phyloP scores from a whole-genome alignment of 495 filamentous ascomycete species.

The Lasiosphaeris hirsuta region DNA sequence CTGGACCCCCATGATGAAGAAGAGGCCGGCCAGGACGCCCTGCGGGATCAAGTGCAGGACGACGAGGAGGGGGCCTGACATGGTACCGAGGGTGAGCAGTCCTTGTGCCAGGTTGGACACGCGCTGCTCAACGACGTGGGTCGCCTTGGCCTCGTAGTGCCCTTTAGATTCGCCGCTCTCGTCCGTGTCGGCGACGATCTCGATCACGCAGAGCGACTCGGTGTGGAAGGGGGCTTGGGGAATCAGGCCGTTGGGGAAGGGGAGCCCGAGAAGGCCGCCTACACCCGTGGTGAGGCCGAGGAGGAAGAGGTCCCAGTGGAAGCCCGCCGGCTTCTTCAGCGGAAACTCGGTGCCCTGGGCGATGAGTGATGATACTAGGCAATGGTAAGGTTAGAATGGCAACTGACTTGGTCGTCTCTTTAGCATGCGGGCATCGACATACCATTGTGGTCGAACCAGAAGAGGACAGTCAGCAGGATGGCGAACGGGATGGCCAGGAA shows the following conservation, averaged over 20 bases:
- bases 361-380: constrained; percentile 73
- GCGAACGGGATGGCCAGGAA: constrained; percentile 90
- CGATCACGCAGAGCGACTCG: constrained; percentile 71
- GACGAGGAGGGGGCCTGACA: constrained; percentile 78
- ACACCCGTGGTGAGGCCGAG: constrained; percentile 84
- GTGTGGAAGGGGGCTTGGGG: constrained; percentile 95
- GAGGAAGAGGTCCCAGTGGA: constrained; percentile 95
- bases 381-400: background rate
- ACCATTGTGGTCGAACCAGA: constrained; percentile 94
- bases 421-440: constrained; percentile 13
- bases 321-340: constrained; percentile 84
- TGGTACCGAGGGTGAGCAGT: constrained; percentile 78
- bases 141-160: constrained; percentile 57
- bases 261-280: constrained; percentile 79
- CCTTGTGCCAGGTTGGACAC: constrained; percentile 83
- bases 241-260: constrained; percentile 89
- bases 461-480: constrained; percentile 78
- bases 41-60: constrained; percentile 86
- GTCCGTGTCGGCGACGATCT: constrained; percentile 53
- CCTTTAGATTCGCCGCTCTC: constrained; percentile 55
- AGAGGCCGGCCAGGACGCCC: constrained; percentile 82
- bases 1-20: constrained; percentile 91
- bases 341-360: constrained; percentile 93
- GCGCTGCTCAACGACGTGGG: constrained; percentile 87
- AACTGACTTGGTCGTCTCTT: background rate